Evolutionary conservation across 75 land plant species (phyloP), one percentile per base, ranked within the genome.

Genomic region (Pinus taeda): DNA sequence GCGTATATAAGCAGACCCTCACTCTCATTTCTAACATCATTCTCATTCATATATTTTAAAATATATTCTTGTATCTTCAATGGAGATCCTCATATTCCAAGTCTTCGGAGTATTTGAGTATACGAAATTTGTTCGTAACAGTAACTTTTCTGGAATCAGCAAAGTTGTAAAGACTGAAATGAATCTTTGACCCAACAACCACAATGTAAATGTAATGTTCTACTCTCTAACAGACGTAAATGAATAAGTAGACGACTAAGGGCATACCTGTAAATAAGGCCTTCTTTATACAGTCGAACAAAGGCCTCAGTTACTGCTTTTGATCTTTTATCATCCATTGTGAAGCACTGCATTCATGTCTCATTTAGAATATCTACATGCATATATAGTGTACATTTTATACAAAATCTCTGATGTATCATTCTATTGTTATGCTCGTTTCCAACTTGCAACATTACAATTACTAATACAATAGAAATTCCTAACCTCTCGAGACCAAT

Each of bases 221-320:
- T 17, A 1, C 20, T 65, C 37, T 9, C 55, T 49, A 33, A 64
- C 1, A 17, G 0, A 33, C 18, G 33, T 69, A 45, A 15, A 74
- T 33, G 78, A 57, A 49, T 20, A 73, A 65, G 13, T n/a, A 70
- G 30, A 63, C 17, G 20, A 75, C 1, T 17, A 36, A 76, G 17
- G 30, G 18, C 29, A 30, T 76, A 95, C 98, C 98, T 93, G 82
- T 96, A 96, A 17, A 96, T 93, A 53, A 96, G 92, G 22, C 93
- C 97, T 60, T 94, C 85, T 59, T 81, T 83, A 62, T 89, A 78
- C 9, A 96, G 87, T 74, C 88, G 85, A 22, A 94, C 95, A 86
- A 96, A 96, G 45, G 97, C 97, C 87, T 96, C 99, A 36, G 88
- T 87, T n/a, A 96, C 99, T 37, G 99, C 95, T 76, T 72, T 83